Base-by-base conservation (phyloP, 805 yeast species). In the Candida verbasci region DNA sequence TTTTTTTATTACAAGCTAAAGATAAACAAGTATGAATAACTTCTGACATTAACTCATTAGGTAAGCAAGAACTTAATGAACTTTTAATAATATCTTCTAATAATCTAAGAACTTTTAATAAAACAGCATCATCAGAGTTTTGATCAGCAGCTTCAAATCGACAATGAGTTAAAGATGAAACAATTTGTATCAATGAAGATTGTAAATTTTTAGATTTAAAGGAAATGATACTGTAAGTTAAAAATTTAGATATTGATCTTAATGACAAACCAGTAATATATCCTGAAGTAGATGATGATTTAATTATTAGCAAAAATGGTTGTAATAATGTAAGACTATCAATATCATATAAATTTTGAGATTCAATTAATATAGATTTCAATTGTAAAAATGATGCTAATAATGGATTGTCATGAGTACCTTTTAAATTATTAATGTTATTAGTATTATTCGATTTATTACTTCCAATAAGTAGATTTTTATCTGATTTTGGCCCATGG, bases 101-200 rank as follows among this genome's bases (percentile, higher is more conserved):
- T 17, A 91, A 65, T 29, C 82, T 69, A 43, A 93, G 74, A 15
- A 93, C 95, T 52, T 86, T 86, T 35, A 91, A 70, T 31, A 93
- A 65, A 3, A 93, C 91, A 0, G 94, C 85, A 55, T 93, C 98
- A 61, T 93, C 97, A 29, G 86, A 82, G 24, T 82, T 74, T 55
- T 87, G 95, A 53, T 89, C 96, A 0, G 93, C 83, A 2, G 96
- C 96, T 65, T 93, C 97, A 55, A 93, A 93, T 31, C 96, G 76
- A 60, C 97, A 93, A 55, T 87, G 96, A 1, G 97, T 86, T 43
- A 93, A 70, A 0, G 97, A 76, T 22, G 76, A 75, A 8, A 82
- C 74, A 32, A 84, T 71, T 50, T 85, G 86, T 12, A 78, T 73
- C 42, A 86, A 59, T 1, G 83, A 73, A 31, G 64, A 70, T 22